phyloP scores from a whole-genome alignment of 2,329 filamentous ascomycete species.

The Clonostachys rosea region DNA sequence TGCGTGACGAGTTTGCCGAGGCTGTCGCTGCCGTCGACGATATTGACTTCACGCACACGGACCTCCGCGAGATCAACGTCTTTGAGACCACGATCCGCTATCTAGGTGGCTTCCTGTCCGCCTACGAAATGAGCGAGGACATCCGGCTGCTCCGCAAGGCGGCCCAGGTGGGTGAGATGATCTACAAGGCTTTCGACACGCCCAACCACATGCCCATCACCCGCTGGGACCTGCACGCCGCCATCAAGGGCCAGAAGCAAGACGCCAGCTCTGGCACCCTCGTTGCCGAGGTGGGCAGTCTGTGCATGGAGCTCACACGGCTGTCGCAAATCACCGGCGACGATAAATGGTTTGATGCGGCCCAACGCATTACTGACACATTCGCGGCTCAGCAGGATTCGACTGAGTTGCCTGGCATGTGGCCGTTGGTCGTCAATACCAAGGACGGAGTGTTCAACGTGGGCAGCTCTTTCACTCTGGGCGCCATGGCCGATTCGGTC shows the following conservation, averaged over 20 bases:
- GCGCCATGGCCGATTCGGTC: constrained; percentile 50
- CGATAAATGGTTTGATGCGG: constrained; percentile 71
- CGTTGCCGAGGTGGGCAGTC: constrained; percentile 52
- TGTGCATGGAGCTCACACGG: constrained; percentile 71
- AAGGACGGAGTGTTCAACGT: constrained; percentile 45
- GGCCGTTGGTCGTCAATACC: constrained; percentile 62
- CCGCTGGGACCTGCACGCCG: constrained; percentile 37
- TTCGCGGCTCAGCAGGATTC: constrained; percentile 64
- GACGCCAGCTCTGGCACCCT: constrained; percentile 42
- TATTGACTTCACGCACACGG: constrained; percentile 48
- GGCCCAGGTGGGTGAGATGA: constrained; percentile 46
- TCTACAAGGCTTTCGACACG: constrained; percentile 50
- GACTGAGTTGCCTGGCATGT: constrained; percentile 72
- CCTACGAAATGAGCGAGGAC: constrained; percentile 44
- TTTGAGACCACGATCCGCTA: constrained; percentile 54
- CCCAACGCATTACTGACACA: constrained; percentile 67
- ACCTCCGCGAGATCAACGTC: constrained; percentile 33
- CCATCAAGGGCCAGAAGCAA: constrained; percentile 33
- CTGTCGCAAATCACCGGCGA: constrained; percentile 70
- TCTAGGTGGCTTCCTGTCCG: constrained; percentile 44
- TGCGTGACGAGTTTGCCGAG: constrained; percentile 49
- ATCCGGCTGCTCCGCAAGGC: constrained; percentile 41
- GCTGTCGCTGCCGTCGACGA: constrained; percentile 41
- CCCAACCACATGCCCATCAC: constrained; percentile 51
- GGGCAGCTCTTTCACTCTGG: constrained; percentile 40